These are phyloP conservation scores for Leishmania amazonensis DNA, from an alignment of 208 protist species.

Conservation along the genomic window DNA sequence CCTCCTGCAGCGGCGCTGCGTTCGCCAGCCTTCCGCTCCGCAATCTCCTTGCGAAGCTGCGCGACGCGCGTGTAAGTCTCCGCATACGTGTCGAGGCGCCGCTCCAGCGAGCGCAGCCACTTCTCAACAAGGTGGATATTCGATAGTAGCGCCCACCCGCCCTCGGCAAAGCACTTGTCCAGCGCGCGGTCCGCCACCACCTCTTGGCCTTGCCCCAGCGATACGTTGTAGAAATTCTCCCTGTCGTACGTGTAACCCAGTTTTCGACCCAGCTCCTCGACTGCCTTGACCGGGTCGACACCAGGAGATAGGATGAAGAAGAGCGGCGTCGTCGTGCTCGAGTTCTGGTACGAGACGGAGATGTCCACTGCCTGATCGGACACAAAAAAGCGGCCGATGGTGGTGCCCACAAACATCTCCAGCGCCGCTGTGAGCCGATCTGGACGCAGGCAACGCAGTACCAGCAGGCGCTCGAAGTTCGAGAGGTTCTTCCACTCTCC, in stretches of 20 bases:
- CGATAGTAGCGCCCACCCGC: conserved; percentile 97
- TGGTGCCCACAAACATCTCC: conserved; percentile 91
- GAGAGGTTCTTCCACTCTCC: conserved; percentile 96
- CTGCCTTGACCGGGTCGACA: conserved; percentile 96
- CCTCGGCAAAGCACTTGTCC: conserved; percentile 91
- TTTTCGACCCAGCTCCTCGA: conserved; percentile 95
- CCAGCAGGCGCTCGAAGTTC: conserved; percentile 95
- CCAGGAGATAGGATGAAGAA: conserved; percentile 99
- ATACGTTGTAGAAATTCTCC: conserved; percentile 96
- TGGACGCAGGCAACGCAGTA: conserved; percentile 96
- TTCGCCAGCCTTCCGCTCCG: conserved; percentile 78
- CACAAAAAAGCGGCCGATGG: conserved; percentile 95
- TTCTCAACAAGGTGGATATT: conserved; percentile 98
- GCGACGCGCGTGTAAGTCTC: conserved; percentile 92
- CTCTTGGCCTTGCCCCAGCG: conserved; percentile 98
- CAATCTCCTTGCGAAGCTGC: conserved; percentile 86
- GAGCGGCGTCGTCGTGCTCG: conserved; percentile 94
- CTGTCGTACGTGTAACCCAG: conserved; percentile 96
- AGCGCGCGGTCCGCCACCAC: conserved; percentile 96
- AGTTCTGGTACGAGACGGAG: conserved; percentile 94
- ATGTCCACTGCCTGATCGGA: conserved; percentile 95
- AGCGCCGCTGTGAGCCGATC: conserved; percentile 97
- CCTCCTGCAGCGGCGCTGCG: conserved; percentile 17
- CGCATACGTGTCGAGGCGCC: conserved; percentile 94
- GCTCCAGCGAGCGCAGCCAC: conserved; percentile 97